Conservation (phyloP, 768 basidiomycete species). For the Calvatia gigantea region DNA sequence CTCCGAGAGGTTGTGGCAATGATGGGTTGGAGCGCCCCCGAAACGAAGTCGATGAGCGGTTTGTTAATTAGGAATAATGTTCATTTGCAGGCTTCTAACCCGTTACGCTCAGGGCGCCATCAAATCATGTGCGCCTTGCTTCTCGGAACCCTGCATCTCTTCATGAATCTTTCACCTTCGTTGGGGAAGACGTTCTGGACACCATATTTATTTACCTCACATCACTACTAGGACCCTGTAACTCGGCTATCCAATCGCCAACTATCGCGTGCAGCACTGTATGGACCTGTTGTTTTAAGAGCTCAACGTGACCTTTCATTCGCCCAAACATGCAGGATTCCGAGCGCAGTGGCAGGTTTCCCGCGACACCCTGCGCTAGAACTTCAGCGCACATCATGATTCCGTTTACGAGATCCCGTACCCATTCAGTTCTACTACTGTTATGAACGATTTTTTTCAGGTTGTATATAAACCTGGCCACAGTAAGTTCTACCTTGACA, state of each 20-base stretch:
- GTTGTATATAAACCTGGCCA: background rate
- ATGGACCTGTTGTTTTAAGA: background rate
- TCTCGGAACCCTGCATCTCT: background rate
- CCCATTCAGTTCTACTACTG: background rate
- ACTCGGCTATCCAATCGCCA: background rate
- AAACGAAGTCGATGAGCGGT: too few relatives aligned
- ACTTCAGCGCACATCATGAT: background rate
- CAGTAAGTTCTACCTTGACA: background rate
- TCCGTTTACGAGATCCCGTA: background rate
- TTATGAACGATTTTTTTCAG: conserved; percentile 2
- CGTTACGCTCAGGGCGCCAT: background rate
- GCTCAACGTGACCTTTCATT: background rate
- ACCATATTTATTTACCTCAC: conserved; percentile 1
- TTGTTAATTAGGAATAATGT: background rate
- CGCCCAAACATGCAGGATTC: background rate
- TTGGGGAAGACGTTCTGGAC: background rate
- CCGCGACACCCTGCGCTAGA: background rate
- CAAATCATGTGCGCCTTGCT: background rate
- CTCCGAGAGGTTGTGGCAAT: too few relatives aligned
- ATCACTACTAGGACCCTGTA: background rate
- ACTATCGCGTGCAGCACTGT: background rate
- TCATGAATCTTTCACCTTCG: background rate
- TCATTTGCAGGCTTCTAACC: background rate
- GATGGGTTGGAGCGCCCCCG: too few relatives aligned
- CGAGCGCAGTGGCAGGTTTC: background rate